Evolutionary conservation across 805 yeast species (phyloP), one percentile per base, ranked within the genome.

Genomic region (Trichomonascus vanleenenianus): DNA sequence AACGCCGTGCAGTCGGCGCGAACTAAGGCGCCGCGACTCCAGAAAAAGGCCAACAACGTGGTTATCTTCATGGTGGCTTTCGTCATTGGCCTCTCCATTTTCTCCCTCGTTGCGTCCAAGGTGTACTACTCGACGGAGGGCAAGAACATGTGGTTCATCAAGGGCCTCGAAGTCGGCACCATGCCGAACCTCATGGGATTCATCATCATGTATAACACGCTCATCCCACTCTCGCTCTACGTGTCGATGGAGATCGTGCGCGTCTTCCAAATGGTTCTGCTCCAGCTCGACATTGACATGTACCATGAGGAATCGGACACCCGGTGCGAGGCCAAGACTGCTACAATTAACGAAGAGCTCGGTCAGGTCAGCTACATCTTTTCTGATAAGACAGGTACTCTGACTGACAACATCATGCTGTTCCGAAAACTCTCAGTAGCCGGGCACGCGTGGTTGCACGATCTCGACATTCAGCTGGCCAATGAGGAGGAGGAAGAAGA

Each of bases 211-310:
- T 91, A 83, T 68, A 93, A 93, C 62, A 93, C 98, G 0, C 75
- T 93, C 68, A 93, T 93, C 59, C 98, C 98, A 0, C 70, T 93
- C 30, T 91, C 97, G 0, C 74, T 93, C 25, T 94, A 93, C 60
- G 97, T 93, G 16, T 88, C 97, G 0, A 85, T 91, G 87, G 99
- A 94, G 62, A 83, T 93, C 50, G 88, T 89, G 59, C 93, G 93
- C 60, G 84, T 85, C 6, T 78, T 84, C 68, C 99, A 93, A 62
- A 74, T 87, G 62, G 64, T 81, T 36, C 70, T 88, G 46, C 70
- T 93, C 57, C 94, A 87, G 60, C 81, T 80, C 76, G 98, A 93
- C 64, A 77, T 93, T 40, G 97, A 94, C 64, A 87, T 93, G 96
- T 93, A 91, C 58, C 86, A 93, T 60, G 71, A 71, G 14, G 83